Base-by-base conservation (phyloP, 2,329 filamentous ascomycete species). In the Fulvia fulva region DNA sequence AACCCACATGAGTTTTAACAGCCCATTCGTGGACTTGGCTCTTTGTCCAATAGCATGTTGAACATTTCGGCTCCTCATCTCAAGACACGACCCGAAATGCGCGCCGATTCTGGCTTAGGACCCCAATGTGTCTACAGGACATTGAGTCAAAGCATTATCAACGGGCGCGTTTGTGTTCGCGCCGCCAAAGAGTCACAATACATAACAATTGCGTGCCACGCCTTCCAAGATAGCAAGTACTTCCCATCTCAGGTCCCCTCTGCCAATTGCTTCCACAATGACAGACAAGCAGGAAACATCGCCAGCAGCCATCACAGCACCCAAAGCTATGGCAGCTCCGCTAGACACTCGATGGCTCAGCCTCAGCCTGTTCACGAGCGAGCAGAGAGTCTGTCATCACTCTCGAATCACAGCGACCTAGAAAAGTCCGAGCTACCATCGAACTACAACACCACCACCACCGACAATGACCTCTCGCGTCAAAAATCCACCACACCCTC, bases 401-500 rank as follows among this genome's bases (percentile, higher is more conserved):
- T 2, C 11, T 34, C 30, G 16, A 14, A 34, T 8, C 30, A 11
- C 2, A 14, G 8, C 30, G 46, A 55, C 16, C 19, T 23, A 32
- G 50, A 53, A 21, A 58, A 56, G 45, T 6, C 45, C 14, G 4
- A 22, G 21, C 53, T 8, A 6, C 34, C 28, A 51, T 53, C 51
- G 26, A 52, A 41, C 25, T 32, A 55, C 47, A 51, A 25, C 32
- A 41, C 55, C 45, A 30, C 45, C 41, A 28, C 22, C 32, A 14
- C n/a, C n/a, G n/a, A 43, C 14, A 23, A 30, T 25, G 30, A 37
- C 16, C 55, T 63, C 41, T 23, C 57, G 2, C 41, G 60, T 53
- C 19, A 47, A 25, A 26, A 44, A n/a, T 63, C 60, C 11, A 45
- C 52, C n/a, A 55, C 60, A 70, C 58, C 61, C 2, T 61, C 61